Evolutionary conservation across 768 basidiomycete genomes (phyloP).

Genomic region (Suillus clintonianus): DNA sequence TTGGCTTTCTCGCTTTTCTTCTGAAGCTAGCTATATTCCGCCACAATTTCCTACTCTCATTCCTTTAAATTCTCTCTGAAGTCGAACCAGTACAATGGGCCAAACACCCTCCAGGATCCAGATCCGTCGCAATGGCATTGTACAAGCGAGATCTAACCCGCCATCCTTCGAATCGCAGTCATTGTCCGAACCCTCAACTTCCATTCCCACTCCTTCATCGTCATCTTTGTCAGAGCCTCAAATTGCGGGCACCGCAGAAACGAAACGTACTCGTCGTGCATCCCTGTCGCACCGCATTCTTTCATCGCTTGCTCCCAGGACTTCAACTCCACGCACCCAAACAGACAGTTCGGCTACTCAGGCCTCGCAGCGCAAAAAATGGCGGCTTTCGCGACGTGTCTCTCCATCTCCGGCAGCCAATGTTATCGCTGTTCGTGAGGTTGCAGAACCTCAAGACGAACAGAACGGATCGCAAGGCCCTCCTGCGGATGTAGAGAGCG

Average conservation of each 20-base stretch:
- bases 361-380: constrained; percentile 23
- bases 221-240: background rate
- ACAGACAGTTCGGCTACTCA: constrained; percentile 8
- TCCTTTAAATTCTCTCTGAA: constrained; percentile 1
- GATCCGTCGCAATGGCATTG: constrained; percentile 11
- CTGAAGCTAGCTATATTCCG: background rate
- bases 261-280: constrained; percentile 16
- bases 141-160: constrained; percentile 5
- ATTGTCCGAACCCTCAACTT: background rate
- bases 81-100: constrained; percentile 22
- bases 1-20: constrained; percentile 7
- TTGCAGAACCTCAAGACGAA: constrained; percentile 25
- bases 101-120: constrained; percentile 30
- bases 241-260: background rate
- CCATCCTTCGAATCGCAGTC: constrained; percentile 13
- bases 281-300: constrained; percentile 38
- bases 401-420: constrained; percentile 28
- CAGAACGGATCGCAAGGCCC: constrained; percentile 28
- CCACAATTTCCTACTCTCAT: background rate
- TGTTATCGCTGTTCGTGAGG: constrained; percentile 15
- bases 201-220: background rate
- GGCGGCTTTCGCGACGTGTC: constrained; percentile 34
- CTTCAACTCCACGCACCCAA: constrained; percentile 11
- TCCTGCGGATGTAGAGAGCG: constrained; percentile 20
- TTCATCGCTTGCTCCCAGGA: constrained; percentile 25